Conservation (phyloP, 805 yeast species). For the Sungouiella blattae region DNA sequence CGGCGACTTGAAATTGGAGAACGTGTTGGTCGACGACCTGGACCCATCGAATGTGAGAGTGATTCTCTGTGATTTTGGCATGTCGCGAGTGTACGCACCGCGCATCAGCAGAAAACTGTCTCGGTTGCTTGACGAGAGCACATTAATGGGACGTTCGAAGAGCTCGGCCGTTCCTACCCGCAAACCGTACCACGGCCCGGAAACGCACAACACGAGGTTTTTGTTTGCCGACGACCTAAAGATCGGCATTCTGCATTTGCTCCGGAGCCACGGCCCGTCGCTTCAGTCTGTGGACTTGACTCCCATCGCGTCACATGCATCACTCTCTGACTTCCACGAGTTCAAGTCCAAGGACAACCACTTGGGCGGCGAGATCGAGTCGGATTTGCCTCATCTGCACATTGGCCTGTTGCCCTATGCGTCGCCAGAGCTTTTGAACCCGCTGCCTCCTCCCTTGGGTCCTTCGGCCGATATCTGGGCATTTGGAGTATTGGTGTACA, state of each 20-base stretch:
- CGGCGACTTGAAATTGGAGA: constrained; percentile 81
- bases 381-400: constrained; percentile 56
- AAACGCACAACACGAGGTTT: constrained; percentile 18
- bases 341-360: constrained; percentile 10
- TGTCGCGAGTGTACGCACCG: constrained; percentile 45
- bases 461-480: constrained; percentile 89
- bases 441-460: constrained; percentile 58
- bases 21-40: constrained; percentile 56
- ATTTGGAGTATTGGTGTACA: constrained; percentile 71
- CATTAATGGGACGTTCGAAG: constrained; percentile 27
- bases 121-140: constrained; percentile 9
- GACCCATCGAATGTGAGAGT: constrained; percentile 44
- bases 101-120: constrained; percentile 24
- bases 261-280: constrained; percentile 30
- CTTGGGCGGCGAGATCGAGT: constrained; percentile 23
- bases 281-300: constrained; percentile 29
- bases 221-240: constrained; percentile 29
- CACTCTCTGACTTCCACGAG: constrained; percentile 13
- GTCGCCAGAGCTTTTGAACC: constrained; percentile 75
- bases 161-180: constrained; percentile 32
- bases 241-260: constrained; percentile 28
- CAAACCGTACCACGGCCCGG: constrained; percentile 35
- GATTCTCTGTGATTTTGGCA: constrained; percentile 85
- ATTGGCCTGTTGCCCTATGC: constrained; percentile 93
- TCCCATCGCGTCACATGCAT: constrained; percentile 19